A percentile compares a stretch with the other conserved stretches of the same genome.
Evolutionary conservation across 495 filamentous ascomycete genomes (phyloP).

Genomic region (Hypoxylon rickii): DNA sequence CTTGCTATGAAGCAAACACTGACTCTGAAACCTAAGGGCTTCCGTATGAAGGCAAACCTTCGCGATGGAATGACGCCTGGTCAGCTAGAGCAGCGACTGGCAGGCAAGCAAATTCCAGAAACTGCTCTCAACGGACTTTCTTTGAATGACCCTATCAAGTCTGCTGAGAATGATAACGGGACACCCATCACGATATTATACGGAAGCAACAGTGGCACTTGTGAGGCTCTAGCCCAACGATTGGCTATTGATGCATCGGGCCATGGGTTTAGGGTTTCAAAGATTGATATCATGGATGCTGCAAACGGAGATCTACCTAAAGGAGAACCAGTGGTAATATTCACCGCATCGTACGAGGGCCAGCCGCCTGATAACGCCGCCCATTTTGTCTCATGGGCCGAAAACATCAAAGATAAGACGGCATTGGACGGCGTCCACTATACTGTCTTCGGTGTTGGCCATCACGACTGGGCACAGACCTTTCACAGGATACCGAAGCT

Average conservation of each 20-base stretch:
- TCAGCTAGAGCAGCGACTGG: slow-evolving; percentile 58
- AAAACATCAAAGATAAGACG: slow-evolving; percentile 52
- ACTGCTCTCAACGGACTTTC: slow-evolving; percentile 4
- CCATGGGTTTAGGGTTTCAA: slow-evolving; percentile 61
- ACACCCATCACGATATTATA: slow-evolving; percentile 67
- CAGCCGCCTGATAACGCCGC: slow-evolving; percentile 75
- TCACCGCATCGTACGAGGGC: slow-evolving; percentile 76
- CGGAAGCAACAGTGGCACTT: slow-evolving; percentile 77
- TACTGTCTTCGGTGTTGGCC: slow-evolving; percentile 65
- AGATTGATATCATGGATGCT: slow-evolving; percentile 62
- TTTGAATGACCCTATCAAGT: not conserved
- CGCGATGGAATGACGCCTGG: slow-evolving; percentile 63
- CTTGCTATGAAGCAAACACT: slow-evolving; percentile 72
- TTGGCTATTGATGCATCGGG: slow-evolving; percentile 61
- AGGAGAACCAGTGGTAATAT: slow-evolving; percentile 64
- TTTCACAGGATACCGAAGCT: slow-evolving; percentile 74
- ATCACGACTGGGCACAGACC: slow-evolving; percentile 69
- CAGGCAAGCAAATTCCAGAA: slow-evolving; percentile 24
- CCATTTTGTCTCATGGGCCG: slow-evolving; percentile 70
- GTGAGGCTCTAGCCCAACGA: slow-evolving; percentile 68
- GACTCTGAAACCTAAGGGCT: slow-evolving; percentile 76
- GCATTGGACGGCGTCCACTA: slow-evolving; percentile 61
- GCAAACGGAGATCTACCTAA: slow-evolving; percentile 65
- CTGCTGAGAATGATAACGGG: slow-evolving; percentile 31
- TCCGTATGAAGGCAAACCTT: slow-evolving; percentile 68